Conservation (phyloP, 108 stramenopile species). For the Mediolabrus comicus region DNA sequence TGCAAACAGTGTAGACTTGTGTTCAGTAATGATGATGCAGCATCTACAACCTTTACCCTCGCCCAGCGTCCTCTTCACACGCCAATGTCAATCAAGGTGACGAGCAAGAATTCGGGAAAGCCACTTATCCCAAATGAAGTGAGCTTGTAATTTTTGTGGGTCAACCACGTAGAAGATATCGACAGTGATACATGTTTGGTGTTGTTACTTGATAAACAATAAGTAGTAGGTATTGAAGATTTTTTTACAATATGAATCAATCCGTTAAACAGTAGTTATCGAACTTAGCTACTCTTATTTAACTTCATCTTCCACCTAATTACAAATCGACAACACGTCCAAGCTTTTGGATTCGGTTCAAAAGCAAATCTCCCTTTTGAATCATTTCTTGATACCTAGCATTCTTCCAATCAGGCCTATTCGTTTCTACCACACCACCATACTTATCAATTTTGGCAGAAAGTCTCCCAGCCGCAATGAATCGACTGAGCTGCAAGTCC, state of each 20-base stretch:
- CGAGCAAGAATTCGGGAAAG: neutral
- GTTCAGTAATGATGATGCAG: neutral
- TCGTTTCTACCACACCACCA: constrained; percentile 96
- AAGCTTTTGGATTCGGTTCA: constrained; percentile 96
- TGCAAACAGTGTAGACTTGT: neutral
- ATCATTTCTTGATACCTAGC: constrained; percentile 96
- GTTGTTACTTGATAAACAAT: too few species aligned
- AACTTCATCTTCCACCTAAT: neutral
- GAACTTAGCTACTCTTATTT: too few species aligned
- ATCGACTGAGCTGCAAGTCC: constrained; percentile 93
- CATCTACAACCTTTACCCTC: neutral
- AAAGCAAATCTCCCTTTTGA: constrained; percentile 94
- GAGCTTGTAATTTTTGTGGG: neutral
- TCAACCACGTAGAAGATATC: too few species aligned
- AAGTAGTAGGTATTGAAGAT: too few species aligned
- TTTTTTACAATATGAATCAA: constrained; percentile 1
- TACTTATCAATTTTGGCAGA: constrained; percentile 98
- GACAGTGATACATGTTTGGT: too few species aligned
- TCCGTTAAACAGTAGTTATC: too few species aligned
- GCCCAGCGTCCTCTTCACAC: neutral
- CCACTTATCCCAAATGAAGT: neutral
- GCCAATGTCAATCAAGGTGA: neutral
- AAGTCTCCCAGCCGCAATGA: constrained; percentile 94
- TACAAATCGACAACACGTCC: constrained; percentile 95
- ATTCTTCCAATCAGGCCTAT: constrained; percentile 95